Base-by-base conservation (phyloP, 2,329 filamentous ascomycete species). In the Colletotrichum gigasporum region DNA sequence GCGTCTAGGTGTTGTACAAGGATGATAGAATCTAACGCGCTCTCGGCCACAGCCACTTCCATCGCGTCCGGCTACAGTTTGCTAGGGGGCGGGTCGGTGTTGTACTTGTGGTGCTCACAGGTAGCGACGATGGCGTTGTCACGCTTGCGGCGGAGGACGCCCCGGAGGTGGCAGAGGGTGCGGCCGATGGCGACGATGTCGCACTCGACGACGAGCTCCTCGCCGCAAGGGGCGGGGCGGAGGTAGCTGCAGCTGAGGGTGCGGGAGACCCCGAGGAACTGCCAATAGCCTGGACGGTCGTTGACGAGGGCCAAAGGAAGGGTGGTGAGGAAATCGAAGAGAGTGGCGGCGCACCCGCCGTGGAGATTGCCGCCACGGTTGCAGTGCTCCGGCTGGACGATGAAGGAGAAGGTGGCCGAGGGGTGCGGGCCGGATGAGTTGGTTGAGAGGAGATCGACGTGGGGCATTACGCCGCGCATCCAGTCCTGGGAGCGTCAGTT, bases 211-310 rank as follows among this genome's bases (percentile, higher is more conserved):
- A 85, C 69, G 8, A 88, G 76, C 68, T 81, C 79, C 1, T 76
- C 77, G 9, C 85, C 88, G 11, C 74, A 71, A 1, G 85, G 84
- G 3, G 85, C 82, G 1, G 90, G 90, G 1, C 88, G 82, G 64
- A 93, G 76, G 73, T 91, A 93, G 0, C 88, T 91, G 41, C 90
- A 83, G 70, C 84, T 87, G 56, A 93, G 80, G 24, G 86, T 89
- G 62, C 90, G 83, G 71, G 82, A 88, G 24, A 93, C 89, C 35
- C 90, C 90, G 22, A 89, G 81, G 37, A 77, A 79, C 59, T 82
- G 77, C 85, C 90, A 91, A 73, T 84, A 87, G 5, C 88, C 90
- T 0, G 85, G 85, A 20, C 78, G 78, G 56, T 65, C 62, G 44
- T 83, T 83, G 53, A 90, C 74, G 35, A 89, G 81, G 9, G 83